These are phyloP conservation scores for Catunica adiposa DNA, from an alignment of 2,329 filamentous ascomycete species.

Conservation along the genomic window DNA sequence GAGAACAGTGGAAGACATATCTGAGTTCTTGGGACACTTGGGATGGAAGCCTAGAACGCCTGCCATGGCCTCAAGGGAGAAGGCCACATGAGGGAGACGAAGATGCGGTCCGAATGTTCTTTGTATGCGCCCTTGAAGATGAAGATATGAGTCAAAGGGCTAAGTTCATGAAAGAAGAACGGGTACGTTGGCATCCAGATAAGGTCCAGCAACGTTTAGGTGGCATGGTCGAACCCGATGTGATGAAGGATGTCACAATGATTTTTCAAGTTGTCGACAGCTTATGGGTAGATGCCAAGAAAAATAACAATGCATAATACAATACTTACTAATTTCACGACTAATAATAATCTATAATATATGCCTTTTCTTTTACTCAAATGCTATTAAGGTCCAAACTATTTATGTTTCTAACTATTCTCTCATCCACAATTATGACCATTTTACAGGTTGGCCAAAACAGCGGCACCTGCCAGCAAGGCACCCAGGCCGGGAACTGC, in stretches of 20 bases:
- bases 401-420: background rate
- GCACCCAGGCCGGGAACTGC: constrained; percentile 30
- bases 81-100: constrained; percentile 19
- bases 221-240: constrained; percentile 49
- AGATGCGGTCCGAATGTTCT: constrained; percentile 51
- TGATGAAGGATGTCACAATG: constrained; percentile 67
- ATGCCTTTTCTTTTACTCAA: too few relatives aligned
- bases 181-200: constrained; percentile 92
- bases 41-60: constrained; percentile 26
- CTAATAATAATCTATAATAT: background rate
- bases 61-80: constrained; percentile 47
- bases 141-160: constrained; percentile 30
- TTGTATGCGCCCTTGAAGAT: constrained; percentile 30
- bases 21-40: constrained; percentile 40
- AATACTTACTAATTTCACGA: background rate
- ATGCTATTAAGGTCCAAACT: too few relatives aligned
- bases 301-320: background rate
- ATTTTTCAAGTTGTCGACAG: constrained; percentile 83
- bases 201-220: constrained; percentile 88
- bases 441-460: constrained; percentile 29
- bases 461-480: constrained; percentile 30
- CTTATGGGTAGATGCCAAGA: constrained; percentile 31
- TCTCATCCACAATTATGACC: background rate
- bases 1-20: constrained; percentile 47
- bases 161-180: constrained; percentile 56